Percentiles rank a stretch among this genome's conserved stretches.
phyloP scores from a whole-genome alignment of 805 yeast species.

The Teunomyces tritomae region DNA sequence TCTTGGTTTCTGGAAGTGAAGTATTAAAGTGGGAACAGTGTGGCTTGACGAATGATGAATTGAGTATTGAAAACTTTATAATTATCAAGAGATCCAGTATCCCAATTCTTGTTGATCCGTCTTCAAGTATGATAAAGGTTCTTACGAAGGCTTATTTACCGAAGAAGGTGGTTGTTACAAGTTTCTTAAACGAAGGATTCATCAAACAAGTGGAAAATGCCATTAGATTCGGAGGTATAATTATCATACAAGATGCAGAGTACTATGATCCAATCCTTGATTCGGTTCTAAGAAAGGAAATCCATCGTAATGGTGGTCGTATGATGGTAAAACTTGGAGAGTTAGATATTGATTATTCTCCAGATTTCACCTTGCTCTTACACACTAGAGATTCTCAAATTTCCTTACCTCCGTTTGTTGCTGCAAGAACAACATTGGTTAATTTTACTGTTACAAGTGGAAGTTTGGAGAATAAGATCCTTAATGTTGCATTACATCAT shows the following conservation, averaged over 20 bases:
- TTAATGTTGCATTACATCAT: conserved; percentile 52
- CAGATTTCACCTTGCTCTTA: conserved; percentile 58
- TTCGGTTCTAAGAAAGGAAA: conserved; percentile 60
- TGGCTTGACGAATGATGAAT: conserved; percentile 58
- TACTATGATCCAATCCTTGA: conserved; percentile 71
- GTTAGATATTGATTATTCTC: conserved; percentile 63
- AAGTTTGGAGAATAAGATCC: conserved; percentile 60
- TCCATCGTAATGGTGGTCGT: conserved; percentile 67
- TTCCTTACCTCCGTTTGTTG: conserved; percentile 50
- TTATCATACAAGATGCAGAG: conserved; percentile 79
- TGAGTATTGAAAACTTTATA: conserved; percentile 61
- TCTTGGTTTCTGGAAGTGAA: conserved; percentile 41
- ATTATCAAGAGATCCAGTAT: conserved; percentile 42
- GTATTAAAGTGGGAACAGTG: conserved; percentile 48
- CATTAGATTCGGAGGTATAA: conserved; percentile 73
- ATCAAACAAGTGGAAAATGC: conserved; percentile 73
- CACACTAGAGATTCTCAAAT: conserved; percentile 58
- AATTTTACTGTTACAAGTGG: conserved; percentile 74
- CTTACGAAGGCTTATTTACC: conserved; percentile 29
- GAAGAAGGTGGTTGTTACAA: conserved; percentile 50
- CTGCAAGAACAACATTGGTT: conserved; percentile 58
- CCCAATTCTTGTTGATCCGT: conserved; percentile 75
- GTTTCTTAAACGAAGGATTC: conserved; percentile 70
- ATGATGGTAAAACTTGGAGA: conserved; percentile 57
- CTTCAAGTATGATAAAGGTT: conserved; percentile 34